These are phyloP conservation scores for Cladosporium halotolerans DNA, from an alignment of 2,329 filamentous ascomycete genomes.

Conservation along the genomic window DNA sequence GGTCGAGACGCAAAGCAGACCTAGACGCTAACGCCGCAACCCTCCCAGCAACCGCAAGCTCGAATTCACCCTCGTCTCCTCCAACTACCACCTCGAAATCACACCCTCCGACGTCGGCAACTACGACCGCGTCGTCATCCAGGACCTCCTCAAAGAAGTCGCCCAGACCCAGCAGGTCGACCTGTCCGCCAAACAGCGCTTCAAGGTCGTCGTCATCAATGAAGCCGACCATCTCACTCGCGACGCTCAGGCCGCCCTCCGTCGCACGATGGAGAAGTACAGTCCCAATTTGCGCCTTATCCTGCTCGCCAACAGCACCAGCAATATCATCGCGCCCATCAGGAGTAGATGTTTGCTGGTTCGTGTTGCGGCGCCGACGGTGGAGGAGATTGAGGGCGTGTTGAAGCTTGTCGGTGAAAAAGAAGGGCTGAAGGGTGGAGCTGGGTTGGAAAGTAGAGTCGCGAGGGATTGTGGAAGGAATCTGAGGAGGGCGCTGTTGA, in stretches of 20 bases:
- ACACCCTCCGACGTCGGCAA: constrained; percentile 94
- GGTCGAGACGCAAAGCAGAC: not conserved
- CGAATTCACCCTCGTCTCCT: constrained; percentile 98
- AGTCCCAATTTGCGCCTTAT: constrained; percentile 90
- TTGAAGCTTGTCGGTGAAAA: constrained; percentile 64
- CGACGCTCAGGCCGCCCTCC: constrained; percentile 89
- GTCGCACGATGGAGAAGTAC: constrained; percentile 99
- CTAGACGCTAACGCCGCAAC: not conserved
- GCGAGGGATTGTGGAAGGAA: constrained; percentile 88
- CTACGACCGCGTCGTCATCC: constrained; percentile 91
- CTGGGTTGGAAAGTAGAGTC: constrained; percentile 73
- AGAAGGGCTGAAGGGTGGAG: constrained; percentile 74
- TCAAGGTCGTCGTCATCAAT: constrained; percentile 99
- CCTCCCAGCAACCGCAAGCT: constrained; percentile 77
- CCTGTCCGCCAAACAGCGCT: constrained; percentile 77
- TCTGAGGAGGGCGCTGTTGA: constrained; percentile 79
- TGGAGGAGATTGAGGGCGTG: constrained; percentile 75
- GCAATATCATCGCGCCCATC: constrained; percentile 98
- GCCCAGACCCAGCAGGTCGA: constrained; percentile 99
- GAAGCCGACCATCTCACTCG: constrained; percentile 91
- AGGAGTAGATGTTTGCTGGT: constrained; percentile 85
- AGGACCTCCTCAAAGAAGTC: constrained; percentile 94
- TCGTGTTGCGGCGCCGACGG: constrained; percentile 80
- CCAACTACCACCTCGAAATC: constrained; percentile 96
- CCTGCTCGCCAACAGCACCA: constrained; percentile 87